These are phyloP conservation scores for Coemansia sp. DNA, from an alignment of 192 early-diverging fungal species.

Conservation along the genomic window DNA sequence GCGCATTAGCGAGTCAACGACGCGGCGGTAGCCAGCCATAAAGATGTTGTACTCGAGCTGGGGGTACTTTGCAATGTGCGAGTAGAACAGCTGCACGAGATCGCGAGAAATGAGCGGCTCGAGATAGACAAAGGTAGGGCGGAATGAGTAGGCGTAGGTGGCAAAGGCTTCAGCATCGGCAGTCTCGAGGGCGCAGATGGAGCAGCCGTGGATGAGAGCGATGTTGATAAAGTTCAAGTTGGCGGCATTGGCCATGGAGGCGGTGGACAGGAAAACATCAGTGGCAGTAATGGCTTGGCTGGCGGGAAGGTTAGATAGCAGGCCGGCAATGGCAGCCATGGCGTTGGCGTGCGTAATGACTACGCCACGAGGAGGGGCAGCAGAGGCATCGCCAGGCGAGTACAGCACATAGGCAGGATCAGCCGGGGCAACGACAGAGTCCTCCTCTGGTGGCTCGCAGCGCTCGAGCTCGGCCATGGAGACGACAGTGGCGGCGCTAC, in stretches of 20 bases:
- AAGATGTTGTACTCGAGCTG: constrained; percentile 43
- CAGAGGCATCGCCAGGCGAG: not conserved
- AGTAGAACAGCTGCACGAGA: constrained; percentile 41
- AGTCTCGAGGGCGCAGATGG: constrained; percentile 36
- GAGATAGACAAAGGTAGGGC: constrained; percentile 41
- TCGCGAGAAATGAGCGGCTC: constrained; percentile 31
- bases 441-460: constrained; percentile 10
- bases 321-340: constrained; percentile 30
- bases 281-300: constrained; percentile 18
- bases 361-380: constrained; percentile 15
- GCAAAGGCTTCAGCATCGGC: constrained; percentile 38
- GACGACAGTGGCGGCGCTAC: constrained; percentile 3
- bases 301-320: constrained; percentile 25
- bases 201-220: constrained; percentile 28
- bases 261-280: constrained; percentile 37
- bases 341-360: constrained; percentile 45
- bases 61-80: constrained; percentile 42
- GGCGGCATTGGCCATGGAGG: constrained; percentile 24
- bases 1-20: constrained; percentile 36
- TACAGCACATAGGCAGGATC: constrained; percentile 44
- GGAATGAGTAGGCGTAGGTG: constrained; percentile 27
- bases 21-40: constrained; percentile 23
- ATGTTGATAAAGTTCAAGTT: constrained; percentile 40
- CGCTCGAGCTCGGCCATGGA: constrained; percentile 31
- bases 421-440: constrained; percentile 19